A percentile compares a stretch with the other conserved stretches of the same genome.
Conservation (phyloP, 768 basidiomycete genomes). For the Pulveroboletus sp. region DNA sequence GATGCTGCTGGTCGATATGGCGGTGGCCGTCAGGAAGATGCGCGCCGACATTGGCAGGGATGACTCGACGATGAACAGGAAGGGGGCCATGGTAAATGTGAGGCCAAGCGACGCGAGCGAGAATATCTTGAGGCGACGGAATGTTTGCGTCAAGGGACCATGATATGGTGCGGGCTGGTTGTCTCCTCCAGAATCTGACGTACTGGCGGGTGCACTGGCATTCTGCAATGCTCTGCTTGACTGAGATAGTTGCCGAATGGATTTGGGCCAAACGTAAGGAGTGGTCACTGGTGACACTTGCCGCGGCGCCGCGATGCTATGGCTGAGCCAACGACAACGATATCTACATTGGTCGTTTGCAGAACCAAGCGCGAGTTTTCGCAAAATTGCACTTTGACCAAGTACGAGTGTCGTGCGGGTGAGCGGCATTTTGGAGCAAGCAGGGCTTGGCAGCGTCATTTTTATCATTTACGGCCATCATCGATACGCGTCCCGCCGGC, state of each 20-base stretch:
- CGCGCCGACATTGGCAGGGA: conserved; percentile 70
- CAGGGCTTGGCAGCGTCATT: neutral
- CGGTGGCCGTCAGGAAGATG: conserved; percentile 62
- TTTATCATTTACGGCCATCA: conserved; percentile 1
- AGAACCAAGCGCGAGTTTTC: conserved; percentile 3
- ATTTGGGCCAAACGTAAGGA: neutral
- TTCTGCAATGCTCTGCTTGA: conserved; percentile 11
- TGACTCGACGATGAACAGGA: conserved; percentile 81
- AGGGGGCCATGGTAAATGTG: conserved; percentile 66
- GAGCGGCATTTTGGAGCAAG: conserved; percentile 1
- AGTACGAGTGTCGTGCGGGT: conserved; percentile 6
- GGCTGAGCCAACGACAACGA: conserved; percentile 1
- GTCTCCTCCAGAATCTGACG: conserved; percentile 4
- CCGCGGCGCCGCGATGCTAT: neutral
- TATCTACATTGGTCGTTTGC: conserved; percentile 3
- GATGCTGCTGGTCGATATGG: conserved; percentile 67
- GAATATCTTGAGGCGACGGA: conserved; percentile 78
- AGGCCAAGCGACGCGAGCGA: conserved; percentile 76
- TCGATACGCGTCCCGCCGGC: conserved; percentile 15
- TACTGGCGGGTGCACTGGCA: conserved; percentile 1
- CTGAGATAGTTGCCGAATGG: conserved; percentile 8
- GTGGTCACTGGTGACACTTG: neutral
- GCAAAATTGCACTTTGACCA: conserved; percentile 7
- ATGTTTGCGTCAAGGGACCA: conserved; percentile 72
- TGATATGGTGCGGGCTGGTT: conserved; percentile 43